Base-by-base conservation (phyloP, 2,329 filamentous ascomycete genomes). In the Neurospora crassa region DNA sequence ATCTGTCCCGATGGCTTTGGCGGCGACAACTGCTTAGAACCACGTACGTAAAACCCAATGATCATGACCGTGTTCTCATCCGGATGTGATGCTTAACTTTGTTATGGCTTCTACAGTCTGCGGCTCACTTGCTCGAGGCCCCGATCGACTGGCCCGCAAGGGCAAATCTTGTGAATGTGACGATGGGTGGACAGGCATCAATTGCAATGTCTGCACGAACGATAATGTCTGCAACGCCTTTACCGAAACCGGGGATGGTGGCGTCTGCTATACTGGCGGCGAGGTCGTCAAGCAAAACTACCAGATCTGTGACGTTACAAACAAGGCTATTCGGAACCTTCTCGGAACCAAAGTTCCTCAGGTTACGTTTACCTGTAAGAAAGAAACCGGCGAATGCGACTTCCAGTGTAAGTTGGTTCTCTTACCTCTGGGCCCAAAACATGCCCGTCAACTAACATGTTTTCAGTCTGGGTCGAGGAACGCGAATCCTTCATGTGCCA, bases 241-340 rank as follows among this genome's bases (percentile, higher is more conserved):
- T 81, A 97, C 97, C 90, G 92, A 93, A 4, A 89, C 91, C 16
- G 88, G 88, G 3, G 88, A 93, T 73, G 93, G 91, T 67, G 96
- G 94, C 41, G 90, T 97, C 12, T 99, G 96, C 83, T 98, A 97
- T 80, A 91, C 92, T 78, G 91, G 95, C 76, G 95, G 95, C 67
- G 89, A 97, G 75, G 91, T 96, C 12, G 91, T 98, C 74, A 94
- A 96, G 77, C 90, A 96, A 82, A 99, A 98, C 83, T 95, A 94
- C 82, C 96, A 99, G 82, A 96, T 97, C 84, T 99, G 96, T 82
- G 93, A 96, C 80, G 96, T 99, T 75, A 98, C 94, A 71, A 99
- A 99, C 83, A 88, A 89, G 80, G 96, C 97, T 84, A 99, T 99
- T 78, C 85, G 95, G 70, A 90, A 94, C 73, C 90, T 95, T 78